A percentile compares a stretch with the other conserved stretches of the same genome.
phyloP scores from a whole-genome alignment of 2,329 filamentous ascomycete species.

The Pseudohalonectria lignicola region DNA sequence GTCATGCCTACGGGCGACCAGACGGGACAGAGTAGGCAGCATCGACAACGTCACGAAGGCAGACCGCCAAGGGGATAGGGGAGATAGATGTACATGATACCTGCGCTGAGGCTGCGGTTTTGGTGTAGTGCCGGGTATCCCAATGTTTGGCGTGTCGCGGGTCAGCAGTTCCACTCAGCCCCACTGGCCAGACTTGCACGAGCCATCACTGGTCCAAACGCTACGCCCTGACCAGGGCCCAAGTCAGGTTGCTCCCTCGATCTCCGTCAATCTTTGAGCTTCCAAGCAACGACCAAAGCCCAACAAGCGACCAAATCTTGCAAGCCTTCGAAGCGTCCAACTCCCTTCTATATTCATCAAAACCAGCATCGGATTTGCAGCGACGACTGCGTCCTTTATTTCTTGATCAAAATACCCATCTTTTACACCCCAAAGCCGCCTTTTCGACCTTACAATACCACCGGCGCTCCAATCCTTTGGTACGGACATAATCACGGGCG shows the following conservation, averaged over 20 bases:
- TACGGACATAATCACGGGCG: too few species aligned
- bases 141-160: neutral
- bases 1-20: too few species aligned
- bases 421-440: too few species aligned
- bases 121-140: neutral
- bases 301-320: neutral
- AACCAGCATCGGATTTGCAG: neutral
- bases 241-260: neutral
- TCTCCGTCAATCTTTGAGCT: neutral
- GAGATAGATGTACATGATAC: neutral
- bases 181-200: too few species aligned
- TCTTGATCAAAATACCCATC: too few species aligned
- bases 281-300: neutral
- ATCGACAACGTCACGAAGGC: constrained; percentile 22
- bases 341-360: neutral
- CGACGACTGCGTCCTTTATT: too few species aligned
- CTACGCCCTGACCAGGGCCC: neutral
- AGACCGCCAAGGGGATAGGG: neutral
- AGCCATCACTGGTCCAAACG: neutral
- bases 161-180: neutral
- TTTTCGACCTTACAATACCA: too few species aligned
- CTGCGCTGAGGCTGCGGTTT: neutral
- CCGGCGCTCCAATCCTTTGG: too few species aligned
- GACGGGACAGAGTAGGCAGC: constrained; percentile 13
- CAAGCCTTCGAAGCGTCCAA: neutral